A percentile compares a stretch with the other conserved stretches of the same genome.
These are phyloP conservation scores for Senna siamea DNA, from an alignment of 306 rosid species.

Conservation along the genomic window DNA sequence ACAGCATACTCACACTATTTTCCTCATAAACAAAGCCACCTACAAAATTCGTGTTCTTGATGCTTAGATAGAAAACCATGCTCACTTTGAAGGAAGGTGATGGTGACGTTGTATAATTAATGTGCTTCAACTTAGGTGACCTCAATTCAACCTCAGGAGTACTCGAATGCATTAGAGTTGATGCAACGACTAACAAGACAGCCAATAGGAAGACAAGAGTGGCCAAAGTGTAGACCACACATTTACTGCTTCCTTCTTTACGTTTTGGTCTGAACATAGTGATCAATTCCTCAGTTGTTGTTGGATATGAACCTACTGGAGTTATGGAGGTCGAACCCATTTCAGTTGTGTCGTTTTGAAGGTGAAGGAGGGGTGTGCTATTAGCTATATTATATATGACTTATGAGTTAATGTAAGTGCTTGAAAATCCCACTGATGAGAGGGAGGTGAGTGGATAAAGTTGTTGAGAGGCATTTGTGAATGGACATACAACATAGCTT, in stretches of 20 bases:
- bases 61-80: slow-evolving; percentile 33
- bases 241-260: slow-evolving; percentile 53
- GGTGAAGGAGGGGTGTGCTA: too few relatives aligned
- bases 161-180: slow-evolving; percentile 38
- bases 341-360: too few relatives aligned
- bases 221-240: slow-evolving; percentile 57
- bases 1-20: slow-evolving; percentile 37
- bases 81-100: slow-evolving; percentile 40
- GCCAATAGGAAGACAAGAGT: slow-evolving; percentile 38
- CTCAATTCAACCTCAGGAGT: slow-evolving; percentile 43
- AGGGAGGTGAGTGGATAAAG: too few relatives aligned
- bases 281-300: slow-evolving; percentile 42
- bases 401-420: too few relatives aligned
- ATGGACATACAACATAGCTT: too few relatives aligned
- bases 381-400: too few relatives aligned
- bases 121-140: slow-evolving; percentile 40
- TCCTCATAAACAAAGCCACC: slow-evolving; percentile 38
- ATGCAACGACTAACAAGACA: slow-evolving; percentile 44
- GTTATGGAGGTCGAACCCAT: slow-evolving; percentile 35
- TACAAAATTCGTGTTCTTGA: slow-evolving; percentile 58
- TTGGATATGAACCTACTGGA: slow-evolving; percentile 21
- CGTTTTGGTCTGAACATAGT: slow-evolving; percentile 29
- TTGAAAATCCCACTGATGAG: too few relatives aligned
- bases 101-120: slow-evolving; percentile 16
- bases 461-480: too few relatives aligned